Base-by-base conservation (phyloP, 2,329 filamentous ascomycete genomes). In the Fusarium succisae region DNA sequence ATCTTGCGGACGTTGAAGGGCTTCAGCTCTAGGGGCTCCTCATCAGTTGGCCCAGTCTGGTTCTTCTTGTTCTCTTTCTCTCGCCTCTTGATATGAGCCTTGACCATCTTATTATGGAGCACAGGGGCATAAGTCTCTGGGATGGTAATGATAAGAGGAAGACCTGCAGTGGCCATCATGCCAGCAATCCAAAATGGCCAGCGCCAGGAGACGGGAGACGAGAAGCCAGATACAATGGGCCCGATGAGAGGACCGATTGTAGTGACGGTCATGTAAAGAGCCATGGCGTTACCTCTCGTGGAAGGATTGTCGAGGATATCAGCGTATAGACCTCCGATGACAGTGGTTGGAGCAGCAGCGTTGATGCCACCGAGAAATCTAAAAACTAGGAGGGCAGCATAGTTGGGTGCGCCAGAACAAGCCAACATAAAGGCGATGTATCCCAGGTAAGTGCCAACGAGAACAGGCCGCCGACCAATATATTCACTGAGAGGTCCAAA, bases 81-180 rank as follows among this genome's bases (percentile, higher is more conserved):
- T 3, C 86, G 82, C 71, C 87, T 86, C 72, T 88, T 85, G 11
- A 84, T 84, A 24, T 88, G 80, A 45, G 78, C 84, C 47, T 82
- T 80, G 0, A 87, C 87, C 12, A 87, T 86, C 59, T 82, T 84
- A 62, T 86, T 83, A 35, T 90, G 83, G 18, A 89, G 82, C 8
- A 88, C 85, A 0, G 87, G 87, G 0, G 83, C 83, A 73, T 87
- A 89, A 4, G 85, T 86, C 69, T 86, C 85, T 5, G 85, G 85
- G 2, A 86, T 70, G 12, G 82, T 74, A 28, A 87, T 72, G 2
- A 82, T 79, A 3, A 82, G 62, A 22, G 81, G 81, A 39, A 82
- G 48, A 1, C 81, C 78, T 12, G 74, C 70, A 4, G 56, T 69
- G 1, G 80, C 79, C 15, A 82, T 78, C 41, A 80, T 71, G 17